Percentiles rank a stretch among this genome's conserved stretches.
phyloP scores from a whole-genome alignment of 2,329 filamentous ascomycete genomes.

The Aplosporella prunicola region DNA sequence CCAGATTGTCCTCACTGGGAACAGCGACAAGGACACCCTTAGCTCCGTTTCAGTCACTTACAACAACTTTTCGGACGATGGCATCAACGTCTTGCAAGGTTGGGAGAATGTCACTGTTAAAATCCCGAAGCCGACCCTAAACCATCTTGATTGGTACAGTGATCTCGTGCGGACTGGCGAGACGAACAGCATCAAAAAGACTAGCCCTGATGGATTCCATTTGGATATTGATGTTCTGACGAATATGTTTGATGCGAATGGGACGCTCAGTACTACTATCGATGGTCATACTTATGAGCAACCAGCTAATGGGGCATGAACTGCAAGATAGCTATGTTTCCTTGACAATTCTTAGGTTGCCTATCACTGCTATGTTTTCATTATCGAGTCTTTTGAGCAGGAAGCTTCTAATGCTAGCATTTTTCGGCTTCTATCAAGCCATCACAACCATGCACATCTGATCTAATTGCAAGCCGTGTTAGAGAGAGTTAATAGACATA shows the following conservation, averaged over 20 bases:
- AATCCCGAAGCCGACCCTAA: slow-evolving; percentile 16
- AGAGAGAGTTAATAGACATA: too few species aligned
- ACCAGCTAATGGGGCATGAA: slow-evolving; percentile 26
- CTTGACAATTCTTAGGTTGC: too few species aligned
- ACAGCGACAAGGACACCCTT: slow-evolving; percentile 7
- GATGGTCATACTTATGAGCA: slow-evolving; percentile 31
- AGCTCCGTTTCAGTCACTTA: slow-evolving; percentile 28
- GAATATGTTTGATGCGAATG: slow-evolving; percentile 35
- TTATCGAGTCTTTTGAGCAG: too few species aligned
- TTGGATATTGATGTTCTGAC: slow-evolving; percentile 29
- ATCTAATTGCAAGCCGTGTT: too few species aligned
- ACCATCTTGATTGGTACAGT: slow-evolving; percentile 31
- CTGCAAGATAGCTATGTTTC: too few species aligned
- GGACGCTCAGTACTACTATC: slow-evolving; percentile 30
- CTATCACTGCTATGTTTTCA: too few species aligned
- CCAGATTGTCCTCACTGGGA: slow-evolving; percentile 15
- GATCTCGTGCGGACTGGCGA: slow-evolving; percentile 28
- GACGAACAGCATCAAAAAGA: slow-evolving; percentile 28
- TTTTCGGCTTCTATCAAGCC: too few species aligned
- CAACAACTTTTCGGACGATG: slow-evolving; percentile 30
- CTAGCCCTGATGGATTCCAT: slow-evolving; percentile 31
- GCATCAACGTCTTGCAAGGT: slow-evolving; percentile 24
- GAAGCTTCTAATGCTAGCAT: too few species aligned
- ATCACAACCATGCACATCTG: too few species aligned
- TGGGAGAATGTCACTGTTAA: slow-evolving; percentile 25